Evolutionary conservation across 2,329 filamentous ascomycete species (phyloP).

Genomic region (Chalara sp.): DNA sequence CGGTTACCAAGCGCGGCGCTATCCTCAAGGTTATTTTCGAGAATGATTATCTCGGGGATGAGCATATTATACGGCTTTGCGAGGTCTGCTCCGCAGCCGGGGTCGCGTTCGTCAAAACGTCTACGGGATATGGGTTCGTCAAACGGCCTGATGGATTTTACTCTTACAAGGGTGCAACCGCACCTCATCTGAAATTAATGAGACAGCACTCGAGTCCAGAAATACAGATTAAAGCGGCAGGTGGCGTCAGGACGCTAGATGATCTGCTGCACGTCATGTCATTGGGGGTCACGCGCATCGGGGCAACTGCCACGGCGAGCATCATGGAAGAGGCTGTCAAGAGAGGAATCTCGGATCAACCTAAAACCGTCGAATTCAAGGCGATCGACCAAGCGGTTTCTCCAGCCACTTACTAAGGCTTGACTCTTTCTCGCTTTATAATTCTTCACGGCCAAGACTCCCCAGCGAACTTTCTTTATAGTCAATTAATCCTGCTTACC

Average conservation of each 20-base stretch:
- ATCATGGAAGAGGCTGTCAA: conserved; percentile 48
- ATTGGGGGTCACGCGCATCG: conserved; percentile 47
- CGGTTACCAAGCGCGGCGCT: conserved; percentile 36
- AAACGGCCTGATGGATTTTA: conserved; percentile 46
- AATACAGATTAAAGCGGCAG: conserved; percentile 51
- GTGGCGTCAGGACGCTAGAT: conserved; percentile 49
- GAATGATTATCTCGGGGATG: conserved; percentile 46
- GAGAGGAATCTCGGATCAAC: conserved; percentile 34
- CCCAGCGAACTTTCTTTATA: no score
- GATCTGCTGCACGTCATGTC: conserved; percentile 47
- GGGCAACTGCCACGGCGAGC: conserved; percentile 45
- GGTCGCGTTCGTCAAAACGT: conserved; percentile 55
- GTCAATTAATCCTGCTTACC: no score
- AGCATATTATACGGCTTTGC: conserved; percentile 46
- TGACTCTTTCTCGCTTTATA: no score
- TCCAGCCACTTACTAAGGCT: no score
- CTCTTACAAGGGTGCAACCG: conserved; percentile 45
- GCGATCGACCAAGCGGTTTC: no score
- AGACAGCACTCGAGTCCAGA: conserved; percentile 33
- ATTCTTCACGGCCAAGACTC: no score
- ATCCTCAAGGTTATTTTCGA: conserved; percentile 57
- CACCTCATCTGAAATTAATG: conserved; percentile 47
- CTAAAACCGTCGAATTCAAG: no score
- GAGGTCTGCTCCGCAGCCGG: conserved; percentile 43
- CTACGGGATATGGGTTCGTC: conserved; percentile 54